Percentiles rank a stretch among this genome's conserved stretches.
Conservation (phyloP, 169 alveolate genomes). For the Cryptosporidium ubiquitum region DNA sequence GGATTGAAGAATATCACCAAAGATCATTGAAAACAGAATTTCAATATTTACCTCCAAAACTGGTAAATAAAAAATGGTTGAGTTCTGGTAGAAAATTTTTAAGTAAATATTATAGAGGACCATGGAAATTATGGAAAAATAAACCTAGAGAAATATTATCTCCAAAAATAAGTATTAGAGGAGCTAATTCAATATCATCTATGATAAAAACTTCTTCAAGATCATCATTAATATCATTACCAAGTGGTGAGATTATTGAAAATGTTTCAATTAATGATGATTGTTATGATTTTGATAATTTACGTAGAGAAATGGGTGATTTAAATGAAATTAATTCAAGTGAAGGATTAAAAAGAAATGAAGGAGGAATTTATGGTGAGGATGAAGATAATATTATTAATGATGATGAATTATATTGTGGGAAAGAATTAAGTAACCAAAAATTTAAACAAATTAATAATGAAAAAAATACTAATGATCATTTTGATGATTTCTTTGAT, state of each 20-base stretch:
- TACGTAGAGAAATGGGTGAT: conserved; percentile 17
- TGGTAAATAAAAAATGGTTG: conserved; percentile 52
- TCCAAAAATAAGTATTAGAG: conserved; percentile 44
- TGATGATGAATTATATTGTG: not conserved
- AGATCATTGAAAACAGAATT: conserved; percentile 60
- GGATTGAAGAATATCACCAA: conserved; percentile 73
- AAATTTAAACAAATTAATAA: not conserved
- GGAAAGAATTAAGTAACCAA: too few species aligned
- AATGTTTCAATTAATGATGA: conserved; percentile 35
- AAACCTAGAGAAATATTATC: conserved; percentile 20
- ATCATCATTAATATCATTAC: conserved; percentile 58
- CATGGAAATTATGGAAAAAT: conserved; percentile 69
- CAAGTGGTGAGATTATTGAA: conserved; percentile 43
- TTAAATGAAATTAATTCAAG: not conserved
- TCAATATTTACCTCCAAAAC: conserved; percentile 61
- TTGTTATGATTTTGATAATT: conserved; percentile 9
- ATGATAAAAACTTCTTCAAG: conserved; percentile 1
- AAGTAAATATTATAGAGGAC: conserved; percentile 71
- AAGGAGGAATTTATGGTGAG: not conserved
- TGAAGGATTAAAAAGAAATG: not conserved
- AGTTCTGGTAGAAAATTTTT: conserved; percentile 47
- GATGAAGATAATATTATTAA: too few species aligned
- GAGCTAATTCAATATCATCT: conserved; percentile 12
- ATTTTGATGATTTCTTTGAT: conserved; percentile 68
- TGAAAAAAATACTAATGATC: conserved; percentile 9